Conservation (phyloP, 148 eudicot species). For the Rheum nobile region DNA sequence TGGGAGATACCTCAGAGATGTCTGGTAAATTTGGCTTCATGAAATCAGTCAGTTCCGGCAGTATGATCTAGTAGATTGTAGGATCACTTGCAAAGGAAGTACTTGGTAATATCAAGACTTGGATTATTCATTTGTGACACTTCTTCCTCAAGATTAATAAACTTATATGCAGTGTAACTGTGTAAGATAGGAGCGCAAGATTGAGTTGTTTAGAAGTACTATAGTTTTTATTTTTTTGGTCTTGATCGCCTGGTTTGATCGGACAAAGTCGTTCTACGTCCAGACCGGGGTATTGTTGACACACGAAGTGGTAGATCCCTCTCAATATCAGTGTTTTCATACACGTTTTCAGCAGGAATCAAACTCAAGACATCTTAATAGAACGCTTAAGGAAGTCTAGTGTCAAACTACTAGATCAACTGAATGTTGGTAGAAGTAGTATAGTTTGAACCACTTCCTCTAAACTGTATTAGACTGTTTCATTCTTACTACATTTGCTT, state of each 20-base stretch:
- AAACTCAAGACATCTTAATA: no score
- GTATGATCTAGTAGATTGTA: background rate
- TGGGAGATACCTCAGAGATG: conserved; percentile 75
- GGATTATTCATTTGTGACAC: background rate
- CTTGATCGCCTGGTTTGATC: no score
- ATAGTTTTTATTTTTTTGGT: no score
- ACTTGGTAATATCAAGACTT: background rate
- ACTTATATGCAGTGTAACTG: background rate
- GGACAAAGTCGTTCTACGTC: no score
- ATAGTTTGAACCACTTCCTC: background rate
- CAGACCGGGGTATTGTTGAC: no score
- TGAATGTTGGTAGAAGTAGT: no score
- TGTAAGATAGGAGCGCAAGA: background rate
- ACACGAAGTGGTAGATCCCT: no score
- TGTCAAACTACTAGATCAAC: no score
- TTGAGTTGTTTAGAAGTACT: background rate
- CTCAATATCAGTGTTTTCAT: no score
- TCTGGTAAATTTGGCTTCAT: conserved; percentile 31
- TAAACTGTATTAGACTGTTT: background rate
- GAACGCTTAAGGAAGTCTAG: no score
- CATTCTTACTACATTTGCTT: no score
- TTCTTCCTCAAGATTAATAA: background rate
- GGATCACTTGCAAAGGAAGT: background rate
- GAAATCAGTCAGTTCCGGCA: background rate
- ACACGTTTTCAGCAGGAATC: no score